phyloP scores from a whole-genome alignment of 495 filamentous ascomycete genomes.

The Alectoria sarmentosa region DNA sequence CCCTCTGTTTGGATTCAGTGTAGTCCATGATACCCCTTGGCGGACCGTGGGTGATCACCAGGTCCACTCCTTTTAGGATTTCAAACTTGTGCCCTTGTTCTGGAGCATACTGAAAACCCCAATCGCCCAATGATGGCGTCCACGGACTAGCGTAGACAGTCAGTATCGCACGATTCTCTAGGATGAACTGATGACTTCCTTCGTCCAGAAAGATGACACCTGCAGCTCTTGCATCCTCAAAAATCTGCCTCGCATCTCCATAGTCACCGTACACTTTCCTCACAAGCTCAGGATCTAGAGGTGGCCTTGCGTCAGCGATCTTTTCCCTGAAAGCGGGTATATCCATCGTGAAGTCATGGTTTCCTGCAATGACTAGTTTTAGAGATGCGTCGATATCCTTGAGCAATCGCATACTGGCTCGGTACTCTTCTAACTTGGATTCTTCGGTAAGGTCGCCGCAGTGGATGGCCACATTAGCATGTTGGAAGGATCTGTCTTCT shows the following conservation, averaged over 20 bases:
- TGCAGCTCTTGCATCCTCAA: slow-evolving; percentile 30
- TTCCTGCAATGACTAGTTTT: slow-evolving; percentile 68
- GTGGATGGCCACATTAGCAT: slow-evolving; percentile 58
- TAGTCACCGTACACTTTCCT: slow-evolving; percentile 30
- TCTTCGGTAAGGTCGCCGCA: slow-evolving; percentile 59
- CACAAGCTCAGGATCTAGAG: slow-evolving; percentile 29
- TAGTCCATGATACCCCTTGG: slow-evolving; percentile 50
- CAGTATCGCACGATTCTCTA: slow-evolving; percentile 51
- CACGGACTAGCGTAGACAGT: slow-evolving; percentile 62
- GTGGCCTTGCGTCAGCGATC: slow-evolving; percentile 26
- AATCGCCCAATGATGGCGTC: slow-evolving; percentile 47
- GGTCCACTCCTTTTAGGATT: slow-evolving; percentile 42
- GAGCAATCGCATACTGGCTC: slow-evolving; percentile 42
- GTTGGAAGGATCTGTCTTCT: slow-evolving; percentile 29
- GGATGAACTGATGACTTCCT: slow-evolving; percentile 46
- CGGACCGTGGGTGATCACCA: slow-evolving; percentile 65
- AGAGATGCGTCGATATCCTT: slow-evolving; percentile 47
- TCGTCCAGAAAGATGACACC: slow-evolving; percentile 56
- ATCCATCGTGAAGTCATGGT: slow-evolving; percentile 65
- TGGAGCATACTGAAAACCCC: slow-evolving; percentile 53
- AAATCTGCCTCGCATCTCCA: slow-evolving; percentile 29
- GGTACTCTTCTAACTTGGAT: slow-evolving; percentile 51
- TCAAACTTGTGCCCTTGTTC: slow-evolving; percentile 41
- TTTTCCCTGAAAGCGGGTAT: slow-evolving; percentile 30
- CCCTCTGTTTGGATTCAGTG: slow-evolving; percentile 30